Percentiles rank a stretch among this genome's conserved stretches.
phyloP scores from a whole-genome alignment of 2,329 filamentous ascomycete genomes.

The Orbilia oligospora region DNA sequence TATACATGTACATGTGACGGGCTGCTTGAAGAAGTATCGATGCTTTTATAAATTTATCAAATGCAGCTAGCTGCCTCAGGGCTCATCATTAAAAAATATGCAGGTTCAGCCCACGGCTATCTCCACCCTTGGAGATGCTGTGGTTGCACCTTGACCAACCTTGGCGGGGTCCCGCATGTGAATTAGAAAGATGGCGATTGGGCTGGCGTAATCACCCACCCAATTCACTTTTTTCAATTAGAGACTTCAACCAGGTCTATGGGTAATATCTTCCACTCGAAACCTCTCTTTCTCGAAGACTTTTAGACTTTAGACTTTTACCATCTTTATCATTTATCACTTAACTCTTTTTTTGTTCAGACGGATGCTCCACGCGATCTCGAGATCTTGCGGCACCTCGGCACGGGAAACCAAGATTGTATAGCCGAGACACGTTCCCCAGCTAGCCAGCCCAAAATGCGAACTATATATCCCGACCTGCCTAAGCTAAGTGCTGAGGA shows the following conservation, averaged over 20 bases:
- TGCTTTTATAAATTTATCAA: not conserved
- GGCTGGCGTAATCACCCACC: no score
- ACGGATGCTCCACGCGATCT: not conserved
- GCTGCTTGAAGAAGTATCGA: not conserved
- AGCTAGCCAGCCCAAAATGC: not conserved
- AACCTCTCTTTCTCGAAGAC: not conserved
- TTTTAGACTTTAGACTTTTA: slow-evolving; percentile 1
- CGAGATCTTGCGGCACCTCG: slow-evolving; percentile 8
- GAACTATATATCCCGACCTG: not conserved
- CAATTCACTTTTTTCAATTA: no score
- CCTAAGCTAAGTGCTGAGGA: not conserved
- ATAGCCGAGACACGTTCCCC: not conserved
- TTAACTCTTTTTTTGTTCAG: not conserved
- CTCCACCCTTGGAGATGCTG: slow-evolving; percentile 9
- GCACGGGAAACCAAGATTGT: not conserved
- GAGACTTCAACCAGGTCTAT: not conserved
- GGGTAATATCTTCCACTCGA: not conserved
- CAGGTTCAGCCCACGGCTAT: slow-evolving; percentile 23
- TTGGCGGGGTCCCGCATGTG: slow-evolving; percentile 39
- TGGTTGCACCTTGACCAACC: not conserved
- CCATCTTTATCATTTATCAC: not conserved
- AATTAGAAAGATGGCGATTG: slow-evolving; percentile 23
- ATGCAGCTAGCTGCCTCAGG: not conserved
- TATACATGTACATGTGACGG: no score
- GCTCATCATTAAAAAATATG: slow-evolving; percentile 18